Conservation (phyloP, 2,329 filamentous ascomycete species). For the Fusarium kyushuense region DNA sequence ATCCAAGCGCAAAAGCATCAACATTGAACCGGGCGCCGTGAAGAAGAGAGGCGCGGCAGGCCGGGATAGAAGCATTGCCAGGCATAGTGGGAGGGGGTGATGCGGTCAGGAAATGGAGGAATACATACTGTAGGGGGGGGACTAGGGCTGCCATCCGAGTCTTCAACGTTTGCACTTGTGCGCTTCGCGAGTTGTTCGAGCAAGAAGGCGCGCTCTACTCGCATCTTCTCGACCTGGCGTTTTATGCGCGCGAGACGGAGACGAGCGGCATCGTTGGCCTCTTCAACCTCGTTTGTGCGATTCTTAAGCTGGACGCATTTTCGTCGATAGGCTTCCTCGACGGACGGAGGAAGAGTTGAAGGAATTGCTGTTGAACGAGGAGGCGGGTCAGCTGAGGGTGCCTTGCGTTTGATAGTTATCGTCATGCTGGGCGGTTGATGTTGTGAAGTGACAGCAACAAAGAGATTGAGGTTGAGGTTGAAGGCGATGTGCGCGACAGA, state of each 20-base stretch:
- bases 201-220: slow-evolving; percentile 83
- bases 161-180: slow-evolving; percentile 79
- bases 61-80: slow-evolving; percentile 33
- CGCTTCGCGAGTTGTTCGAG: slow-evolving; percentile 79
- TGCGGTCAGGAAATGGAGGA: slow-evolving; percentile 44
- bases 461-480: slow-evolving; percentile 9
- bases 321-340: slow-evolving; percentile 94
- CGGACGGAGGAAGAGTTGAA: slow-evolving; percentile 81
- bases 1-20: slow-evolving; percentile 52
- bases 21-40: slow-evolving; percentile 47
- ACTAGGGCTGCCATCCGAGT: slow-evolving; percentile 82
- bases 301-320: slow-evolving; percentile 97
- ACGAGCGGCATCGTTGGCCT: slow-evolving; percentile 86
- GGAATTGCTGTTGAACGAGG: slow-evolving; percentile 60
- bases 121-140: slow-evolving; percentile 82
- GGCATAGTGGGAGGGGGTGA: slow-evolving; percentile 17
- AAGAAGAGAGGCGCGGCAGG: slow-evolving; percentile 34
- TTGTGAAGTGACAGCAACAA: slow-evolving; percentile 24
- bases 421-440: slow-evolving; percentile 46
- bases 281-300: slow-evolving; percentile 90
- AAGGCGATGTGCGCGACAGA: slow-evolving; percentile 5
- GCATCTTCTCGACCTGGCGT: slow-evolving; percentile 90
- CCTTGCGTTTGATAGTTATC: slow-evolving; percentile 52
- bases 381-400: slow-evolving; percentile 53
- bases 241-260: slow-evolving; percentile 83